phyloP scores from a whole-genome alignment of 495 filamentous ascomycete species.

The Neurospora cerealis region DNA sequence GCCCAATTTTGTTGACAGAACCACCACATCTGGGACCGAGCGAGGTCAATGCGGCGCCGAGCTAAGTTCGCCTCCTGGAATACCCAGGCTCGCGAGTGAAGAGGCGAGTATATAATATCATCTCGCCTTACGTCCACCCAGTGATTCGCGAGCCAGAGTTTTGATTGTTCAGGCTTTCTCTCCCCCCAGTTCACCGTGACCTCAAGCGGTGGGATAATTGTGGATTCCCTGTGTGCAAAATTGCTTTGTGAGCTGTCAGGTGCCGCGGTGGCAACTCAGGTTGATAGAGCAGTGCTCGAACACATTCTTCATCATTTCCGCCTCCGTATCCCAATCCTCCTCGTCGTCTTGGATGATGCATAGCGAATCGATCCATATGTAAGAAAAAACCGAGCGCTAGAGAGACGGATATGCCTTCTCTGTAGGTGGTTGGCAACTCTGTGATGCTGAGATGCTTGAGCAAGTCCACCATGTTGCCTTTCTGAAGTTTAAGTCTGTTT shows the following conservation, averaged over 20 bases:
- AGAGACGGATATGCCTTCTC: background rate
- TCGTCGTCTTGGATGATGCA: background rate
- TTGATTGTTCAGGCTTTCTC: background rate
- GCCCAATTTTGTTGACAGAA: background rate
- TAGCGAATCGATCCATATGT: background rate
- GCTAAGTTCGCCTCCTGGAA: background rate
- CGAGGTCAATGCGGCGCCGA: background rate
- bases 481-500: background rate
- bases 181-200: accelerated
- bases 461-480: background rate
- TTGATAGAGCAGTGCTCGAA: background rate
- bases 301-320: background rate
- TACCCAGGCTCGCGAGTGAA: background rate
- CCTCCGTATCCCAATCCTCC: background rate
- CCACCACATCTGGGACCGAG: background rate
- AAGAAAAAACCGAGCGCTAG: background rate
- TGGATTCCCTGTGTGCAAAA: background rate
- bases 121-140: background rate
- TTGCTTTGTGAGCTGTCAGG: background rate
- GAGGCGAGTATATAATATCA: background rate
- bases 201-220: background rate
- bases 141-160: background rate
- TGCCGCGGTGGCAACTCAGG: background rate
- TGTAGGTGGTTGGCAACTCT: background rate
- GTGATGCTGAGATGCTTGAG: background rate